phyloP scores from a whole-genome alignment of 2,329 filamentous ascomycete genomes.

The Xylariaceae sp. region DNA sequence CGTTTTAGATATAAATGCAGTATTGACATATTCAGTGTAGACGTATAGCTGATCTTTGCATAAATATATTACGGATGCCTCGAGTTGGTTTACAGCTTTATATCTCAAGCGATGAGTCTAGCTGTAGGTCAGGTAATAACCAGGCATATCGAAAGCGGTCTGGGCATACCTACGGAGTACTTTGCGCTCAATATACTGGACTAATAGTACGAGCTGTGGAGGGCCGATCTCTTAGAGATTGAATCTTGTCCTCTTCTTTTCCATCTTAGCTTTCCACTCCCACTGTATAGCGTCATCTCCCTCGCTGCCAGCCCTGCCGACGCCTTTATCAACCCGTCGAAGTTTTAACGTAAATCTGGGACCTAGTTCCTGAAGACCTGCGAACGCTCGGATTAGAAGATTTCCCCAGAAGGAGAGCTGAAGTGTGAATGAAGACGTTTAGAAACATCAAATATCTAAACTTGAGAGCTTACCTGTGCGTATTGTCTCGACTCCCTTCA shows the following conservation, averaged over 20 bases:
- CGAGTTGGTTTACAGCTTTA: too few relatives aligned
- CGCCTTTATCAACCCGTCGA: constrained; percentile 82
- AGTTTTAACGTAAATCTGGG: constrained; percentile 75
- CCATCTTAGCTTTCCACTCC: constrained; percentile 95
- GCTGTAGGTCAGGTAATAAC: too few relatives aligned
- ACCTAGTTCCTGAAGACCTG: constrained; percentile 81
- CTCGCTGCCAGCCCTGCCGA: constrained; percentile 60
- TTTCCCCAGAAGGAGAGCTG: background rate
- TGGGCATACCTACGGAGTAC: too few relatives aligned
- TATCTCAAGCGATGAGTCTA: too few relatives aligned
- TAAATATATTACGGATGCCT: too few relatives aligned
- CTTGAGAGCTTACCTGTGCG: constrained; percentile 49
- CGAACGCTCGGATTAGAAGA: constrained; percentile 8
- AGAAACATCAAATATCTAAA: background rate
- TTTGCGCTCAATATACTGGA: too few relatives aligned
- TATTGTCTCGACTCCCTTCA: constrained; percentile 80
- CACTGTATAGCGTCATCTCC: constrained; percentile 76
- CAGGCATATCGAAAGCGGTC: too few relatives aligned
- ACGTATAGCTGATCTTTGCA: too few relatives aligned
- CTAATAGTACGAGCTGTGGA: too few relatives aligned
- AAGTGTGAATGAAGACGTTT: background rate
- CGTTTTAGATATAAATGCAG: too few relatives aligned
- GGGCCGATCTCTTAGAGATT: constrained; percentile 73
- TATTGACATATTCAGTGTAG: too few relatives aligned
- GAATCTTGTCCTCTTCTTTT: constrained; percentile 89